Percentiles rank a stretch among this genome's conserved stretches.
Conservation (phyloP, 1,284 basidiomycete genomes). For the Naganishia albida region DNA sequence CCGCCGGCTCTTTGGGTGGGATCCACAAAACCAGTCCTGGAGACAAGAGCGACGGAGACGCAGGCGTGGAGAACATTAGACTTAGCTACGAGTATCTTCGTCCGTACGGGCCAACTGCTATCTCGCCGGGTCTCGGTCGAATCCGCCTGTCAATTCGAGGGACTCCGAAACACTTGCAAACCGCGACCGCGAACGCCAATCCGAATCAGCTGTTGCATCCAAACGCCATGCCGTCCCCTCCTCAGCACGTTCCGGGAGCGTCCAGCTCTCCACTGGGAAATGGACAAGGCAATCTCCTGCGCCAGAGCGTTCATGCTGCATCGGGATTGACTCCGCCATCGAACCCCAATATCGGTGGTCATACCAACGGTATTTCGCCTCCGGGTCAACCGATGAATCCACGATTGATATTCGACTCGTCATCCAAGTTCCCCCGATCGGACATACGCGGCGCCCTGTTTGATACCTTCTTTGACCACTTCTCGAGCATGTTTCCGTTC, state of each 20-base stretch:
- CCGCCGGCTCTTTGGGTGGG: conserved; percentile 5
- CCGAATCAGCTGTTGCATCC: conserved; percentile 25
- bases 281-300: conserved; percentile 11
- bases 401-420: conserved; percentile 17
- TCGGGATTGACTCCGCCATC: conserved; percentile 22
- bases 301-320: conserved; percentile 11
- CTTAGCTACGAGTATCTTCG: conserved; percentile 27
- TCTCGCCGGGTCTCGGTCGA: conserved; percentile 25
- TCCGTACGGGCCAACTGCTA: conserved; percentile 25
- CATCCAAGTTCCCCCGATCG: conserved; percentile 21
- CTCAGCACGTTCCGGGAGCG: conserved; percentile 7
- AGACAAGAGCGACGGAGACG: conserved; percentile 19
- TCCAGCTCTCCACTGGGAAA: conserved; percentile 2
- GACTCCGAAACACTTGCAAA: conserved; percentile 20
- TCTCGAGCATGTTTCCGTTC: conserved; percentile 30
- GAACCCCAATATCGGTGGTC: not conserved
- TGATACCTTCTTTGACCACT: conserved; percentile 28
- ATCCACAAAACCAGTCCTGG: conserved; percentile 25
- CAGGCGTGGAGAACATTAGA: conserved; percentile 21
- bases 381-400: not conserved
- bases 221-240: conserved; percentile 21
- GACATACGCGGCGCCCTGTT: conserved; percentile 21
- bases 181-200: not conserved
- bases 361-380: conserved; percentile 1
- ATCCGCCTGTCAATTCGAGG: conserved; percentile 26